Evolutionary conservation across 2,329 filamentous ascomycete species (phyloP), one percentile per base, ranked within the genome.

Genomic region (Colletotrichum sp.): DNA sequence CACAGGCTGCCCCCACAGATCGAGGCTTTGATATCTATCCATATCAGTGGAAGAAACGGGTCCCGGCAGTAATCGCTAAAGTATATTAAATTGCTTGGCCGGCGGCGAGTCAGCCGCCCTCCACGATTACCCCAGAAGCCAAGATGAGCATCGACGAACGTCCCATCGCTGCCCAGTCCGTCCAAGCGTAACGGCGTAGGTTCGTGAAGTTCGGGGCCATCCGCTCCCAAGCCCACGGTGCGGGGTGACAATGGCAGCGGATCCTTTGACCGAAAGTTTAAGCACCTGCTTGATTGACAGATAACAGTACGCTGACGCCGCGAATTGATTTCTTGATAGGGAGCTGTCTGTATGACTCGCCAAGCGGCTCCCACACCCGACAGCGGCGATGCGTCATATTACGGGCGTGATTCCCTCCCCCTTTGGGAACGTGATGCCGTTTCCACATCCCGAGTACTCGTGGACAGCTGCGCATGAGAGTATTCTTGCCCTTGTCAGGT

Each of bases 91-190:
- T 72, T 68, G 32, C 55, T 48, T 36, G n/a, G 34, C 26, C n/a
- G 12, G n/a, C 32, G 43, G 43, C 69, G 73, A 75, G 73, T 75
- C 73, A 72, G 64, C 28, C 12, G 18, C 30, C 24, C 63, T 63
- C 69, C 63, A 73, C 73, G 73, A 68, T 75, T 68, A 75, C 69
- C 69, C 63, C 73, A 13, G 69, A 72, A 75, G 69, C 63, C 63
- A 67, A 73, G 55, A 39, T 64, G 30, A 59, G 7, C 55, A 64
- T 26, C 68, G 69, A 28, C 69, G 34, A 48, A 48, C 43, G 43
- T 48, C 43, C n/a, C n/a, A 48, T 48, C 43, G 43, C 18, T 21
- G 43, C n/a, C 43, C 32, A 9, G 24, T 36, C 60, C 12, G 43
- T 39, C 69, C 55, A 48, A 48, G 39, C 39, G 30, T n/a, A 64